A percentile compares a stretch with the other conserved stretches of the same genome.
Evolutionary conservation across 140 eudicot species (phyloP).

Genomic region (Stevia rebaudiana): DNA sequence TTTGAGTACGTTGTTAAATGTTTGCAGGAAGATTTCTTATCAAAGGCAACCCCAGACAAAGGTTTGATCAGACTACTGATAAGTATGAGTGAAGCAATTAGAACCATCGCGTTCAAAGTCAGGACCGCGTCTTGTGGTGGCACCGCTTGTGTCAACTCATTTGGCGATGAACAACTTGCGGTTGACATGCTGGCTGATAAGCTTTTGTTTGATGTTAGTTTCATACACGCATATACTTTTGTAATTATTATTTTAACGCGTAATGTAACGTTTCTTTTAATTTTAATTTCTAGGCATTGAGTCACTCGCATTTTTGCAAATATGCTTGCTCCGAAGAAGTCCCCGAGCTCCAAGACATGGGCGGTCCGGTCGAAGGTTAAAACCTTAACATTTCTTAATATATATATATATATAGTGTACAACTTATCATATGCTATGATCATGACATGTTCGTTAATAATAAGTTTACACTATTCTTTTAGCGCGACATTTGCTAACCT

Average conservation of each 20-base stretch:
- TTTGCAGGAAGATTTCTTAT: conserved; percentile 74
- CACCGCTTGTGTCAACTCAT: conserved; percentile 90
- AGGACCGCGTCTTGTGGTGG: conserved; percentile 99
- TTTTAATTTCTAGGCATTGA: conserved; percentile 59
- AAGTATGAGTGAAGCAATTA: conserved; percentile 91
- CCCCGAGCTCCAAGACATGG: conserved; percentile 99
- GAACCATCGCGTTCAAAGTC: conserved; percentile 91
- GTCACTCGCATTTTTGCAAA: conserved; percentile 90
- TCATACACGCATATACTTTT: neutral
- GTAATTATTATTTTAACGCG: neutral
- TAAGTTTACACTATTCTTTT: neutral
- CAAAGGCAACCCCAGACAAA: conserved; percentile 82
- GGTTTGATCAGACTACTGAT: conserved; percentile 77
- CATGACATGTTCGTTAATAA: neutral
- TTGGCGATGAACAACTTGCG: conserved; percentile 98
- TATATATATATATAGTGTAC: no score
- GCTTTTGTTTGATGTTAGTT: conserved; percentile 76
- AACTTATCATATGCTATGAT: no score
- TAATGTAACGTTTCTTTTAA: no score
- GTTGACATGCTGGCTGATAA: conserved; percentile 94
- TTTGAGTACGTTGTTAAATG: neutral
- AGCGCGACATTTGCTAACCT: neutral
- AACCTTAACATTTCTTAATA: neutral
- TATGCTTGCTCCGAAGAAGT: conserved; percentile 99
- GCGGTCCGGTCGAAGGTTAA: conserved; percentile 90